Conservation (phyloP, 2,329 filamentous ascomycete species). For the Cadophora luteo-olivacea region DNA sequence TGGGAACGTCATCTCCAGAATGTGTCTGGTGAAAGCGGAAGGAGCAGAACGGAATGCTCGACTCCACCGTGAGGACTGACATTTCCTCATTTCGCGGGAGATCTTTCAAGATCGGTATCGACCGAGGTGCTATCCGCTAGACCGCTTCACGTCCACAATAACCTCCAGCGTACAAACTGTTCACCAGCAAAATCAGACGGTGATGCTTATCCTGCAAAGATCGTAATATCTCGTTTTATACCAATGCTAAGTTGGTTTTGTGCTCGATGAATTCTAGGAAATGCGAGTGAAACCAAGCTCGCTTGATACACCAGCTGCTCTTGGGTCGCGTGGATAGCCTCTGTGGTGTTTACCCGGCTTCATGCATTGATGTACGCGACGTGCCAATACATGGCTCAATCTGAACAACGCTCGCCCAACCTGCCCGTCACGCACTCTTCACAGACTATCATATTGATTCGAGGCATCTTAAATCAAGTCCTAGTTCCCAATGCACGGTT, state of each 20-base stretch:
- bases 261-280: neutral
- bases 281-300: neutral
- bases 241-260: neutral
- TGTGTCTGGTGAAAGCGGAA: constrained; percentile 18
- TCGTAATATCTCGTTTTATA: neutral
- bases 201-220: neutral
- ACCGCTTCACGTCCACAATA: no score
- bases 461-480: no score
- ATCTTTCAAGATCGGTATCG: no score
- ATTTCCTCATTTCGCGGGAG: no score
- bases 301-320: neutral
- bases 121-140: no score
- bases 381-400: no score
- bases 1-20: constrained; percentile 11
- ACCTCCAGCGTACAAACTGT: no score
- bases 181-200: neutral
- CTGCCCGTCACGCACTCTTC: no score
- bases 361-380: no score
- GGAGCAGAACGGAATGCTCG: neutral
- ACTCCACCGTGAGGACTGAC: neutral
- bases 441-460: no score
- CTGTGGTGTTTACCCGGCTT: neutral
- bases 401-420: no score
- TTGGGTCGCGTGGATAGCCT: neutral
- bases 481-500: no score